Evolutionary conservation across 2,329 filamentous ascomycete species (phyloP).

Genomic region (Verticillium klebahnii): DNA sequence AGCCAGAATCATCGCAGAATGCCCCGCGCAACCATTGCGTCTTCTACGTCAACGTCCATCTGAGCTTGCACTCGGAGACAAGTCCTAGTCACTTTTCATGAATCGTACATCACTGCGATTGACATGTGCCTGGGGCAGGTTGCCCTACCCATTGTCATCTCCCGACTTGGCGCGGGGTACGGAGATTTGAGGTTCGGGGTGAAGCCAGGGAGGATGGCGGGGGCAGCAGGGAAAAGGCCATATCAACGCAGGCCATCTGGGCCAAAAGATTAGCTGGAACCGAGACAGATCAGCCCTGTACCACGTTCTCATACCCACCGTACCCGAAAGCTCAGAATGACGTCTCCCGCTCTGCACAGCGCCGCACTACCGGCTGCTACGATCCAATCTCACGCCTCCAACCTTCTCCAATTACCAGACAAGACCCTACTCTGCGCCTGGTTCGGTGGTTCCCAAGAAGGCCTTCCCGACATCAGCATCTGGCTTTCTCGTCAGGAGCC

Average conservation of each 20-base stretch:
- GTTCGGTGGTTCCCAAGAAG: slow-evolving; percentile 42
- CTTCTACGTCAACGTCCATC: background rate
- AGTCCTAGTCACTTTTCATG: background rate
- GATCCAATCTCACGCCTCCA: slow-evolving; percentile 39
- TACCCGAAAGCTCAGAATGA: background rate
- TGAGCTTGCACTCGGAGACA: background rate
- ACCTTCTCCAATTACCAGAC: slow-evolving; percentile 33
- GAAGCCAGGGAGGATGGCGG: background rate
- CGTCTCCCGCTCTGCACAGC: slow-evolving; percentile 1
- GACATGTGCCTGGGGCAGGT: background rate
- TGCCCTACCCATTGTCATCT: background rate
- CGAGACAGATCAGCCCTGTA: background rate
- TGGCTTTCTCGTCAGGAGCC: slow-evolving; percentile 31
- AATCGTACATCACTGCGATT: background rate
- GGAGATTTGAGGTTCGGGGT: background rate
- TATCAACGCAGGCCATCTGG: background rate
- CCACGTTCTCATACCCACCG: background rate
- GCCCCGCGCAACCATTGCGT: background rate
- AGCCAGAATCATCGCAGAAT: background rate
- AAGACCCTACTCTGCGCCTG: slow-evolving; percentile 36
- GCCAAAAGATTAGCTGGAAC: background rate
- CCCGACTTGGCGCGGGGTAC: background rate
- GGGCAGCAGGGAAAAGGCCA: background rate
- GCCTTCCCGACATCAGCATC: slow-evolving; percentile 37
- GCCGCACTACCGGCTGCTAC: slow-evolving; percentile 31